Evolutionary conservation across 2,329 filamentous ascomycete genomes (phyloP), one percentile per base, ranked within the genome.

Genomic region (Biscogniauxia mediterranea): DNA sequence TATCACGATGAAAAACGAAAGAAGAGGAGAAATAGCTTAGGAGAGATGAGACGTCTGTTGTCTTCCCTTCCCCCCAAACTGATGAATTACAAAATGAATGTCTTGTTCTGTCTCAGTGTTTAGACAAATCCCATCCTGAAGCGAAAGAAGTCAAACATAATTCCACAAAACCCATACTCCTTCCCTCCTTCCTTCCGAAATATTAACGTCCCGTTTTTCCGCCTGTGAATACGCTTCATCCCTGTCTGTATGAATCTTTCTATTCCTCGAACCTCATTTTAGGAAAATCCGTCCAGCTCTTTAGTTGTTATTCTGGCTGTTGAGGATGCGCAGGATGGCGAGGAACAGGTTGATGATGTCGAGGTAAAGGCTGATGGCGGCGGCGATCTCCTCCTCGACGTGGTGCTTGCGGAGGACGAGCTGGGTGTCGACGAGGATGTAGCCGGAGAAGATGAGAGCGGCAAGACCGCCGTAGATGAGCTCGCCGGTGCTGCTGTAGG

Each of bases 341-440:
- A 99, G 83, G 86, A 99, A 99, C 68, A 99, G 78, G 84, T 99
- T 99, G 81, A 98, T 92, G 66, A 98, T 88, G 76, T 98, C 94
- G 55, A 99, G 85, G 76, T 99, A 99, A 55, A 99, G 84, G 74
- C 91, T 95, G 77, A 99, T 97, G 9, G 92, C 89, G 55, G 94
- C 94, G 6, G 93, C 93, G 74, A 98, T 97, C 82, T 97, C 93
- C 84, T 97, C 94, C 79, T 99, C 95, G 57, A 97, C 92, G 73
- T 98, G 94, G 79, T 97, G 95, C 77, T 97, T 91, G 72, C 93
- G 87, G 86, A 99, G 90, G 64, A 99, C 87, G 70, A 99, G 80
- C 82, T 99, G 95, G 0, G 95, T 99, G 75, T 99, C 95, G 54
- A 98, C 92, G 54, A 99, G 83, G 64, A 99, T 96, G 78, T 99